A percentile compares a stretch with the other conserved stretches of the same genome.
Conservation (phyloP, 495 filamentous ascomycete genomes). For the Tetracladium setigerum region DNA sequence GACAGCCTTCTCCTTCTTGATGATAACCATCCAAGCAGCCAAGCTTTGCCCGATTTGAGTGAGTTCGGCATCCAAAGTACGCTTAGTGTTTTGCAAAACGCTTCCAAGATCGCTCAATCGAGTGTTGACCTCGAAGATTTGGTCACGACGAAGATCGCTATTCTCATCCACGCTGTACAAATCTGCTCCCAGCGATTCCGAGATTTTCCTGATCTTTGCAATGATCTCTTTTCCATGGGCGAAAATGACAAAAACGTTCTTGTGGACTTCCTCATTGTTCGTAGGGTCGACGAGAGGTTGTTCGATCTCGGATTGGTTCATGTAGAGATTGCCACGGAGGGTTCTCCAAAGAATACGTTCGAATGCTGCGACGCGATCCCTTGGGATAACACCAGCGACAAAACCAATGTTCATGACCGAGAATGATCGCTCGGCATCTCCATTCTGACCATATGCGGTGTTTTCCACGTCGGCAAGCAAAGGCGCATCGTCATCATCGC, state of each 20-base stretch:
- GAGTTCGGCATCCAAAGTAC: conserved; percentile 86
- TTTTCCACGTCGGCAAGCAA: conserved; percentile 84
- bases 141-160: conserved; percentile 83
- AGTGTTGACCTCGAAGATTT: conserved; percentile 94
- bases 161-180: conserved; percentile 97
- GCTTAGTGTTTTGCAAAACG: conserved; percentile 93
- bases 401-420: conserved; percentile 99
- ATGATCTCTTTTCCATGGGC: conserved; percentile 97
- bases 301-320: conserved; percentile 98
- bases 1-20: conserved; percentile 98
- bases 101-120: conserved; percentile 82
- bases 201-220: conserved; percentile 97
- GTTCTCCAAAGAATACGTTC: conserved; percentile 97
- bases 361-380: conserved; percentile 88
- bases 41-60: conserved; percentile 85
- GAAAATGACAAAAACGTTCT: conserved; percentile 99
- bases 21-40: conserved; percentile 90
- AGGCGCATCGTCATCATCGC: conserved; percentile 78
- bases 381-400: conserved; percentile 92
- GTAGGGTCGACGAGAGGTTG: conserved; percentile 89
- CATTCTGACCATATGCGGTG: conserved; percentile 53
- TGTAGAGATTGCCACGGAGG: conserved; percentile 94
- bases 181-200: conserved; percentile 90
- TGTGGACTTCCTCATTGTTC: conserved; percentile 83
- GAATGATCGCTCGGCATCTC: conserved; percentile 78